These are phyloP conservation scores for Penicillium robsamsonii DNA, from an alignment of 495 filamentous ascomycete genomes.

Conservation along the genomic window DNA sequence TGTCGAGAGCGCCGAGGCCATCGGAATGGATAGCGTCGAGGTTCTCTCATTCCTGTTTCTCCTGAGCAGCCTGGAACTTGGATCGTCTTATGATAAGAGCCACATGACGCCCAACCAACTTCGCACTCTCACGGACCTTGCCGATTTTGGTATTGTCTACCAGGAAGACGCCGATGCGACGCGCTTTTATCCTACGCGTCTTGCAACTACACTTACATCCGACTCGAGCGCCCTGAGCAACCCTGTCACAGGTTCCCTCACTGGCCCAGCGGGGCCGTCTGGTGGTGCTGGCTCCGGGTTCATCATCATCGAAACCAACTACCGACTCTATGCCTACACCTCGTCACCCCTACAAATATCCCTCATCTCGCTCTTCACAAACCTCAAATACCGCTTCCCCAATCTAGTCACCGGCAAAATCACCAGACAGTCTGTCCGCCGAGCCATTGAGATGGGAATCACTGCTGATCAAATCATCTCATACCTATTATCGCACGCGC, in stretches of 20 bases:
- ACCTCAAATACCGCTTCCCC: conserved; percentile 81
- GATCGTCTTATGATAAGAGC: conserved; percentile 78
- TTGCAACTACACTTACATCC: conserved; percentile 91
- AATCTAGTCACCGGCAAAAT: conserved; percentile 89
- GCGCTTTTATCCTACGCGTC: conserved; percentile 91
- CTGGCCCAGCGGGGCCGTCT: conserved; percentile 34
- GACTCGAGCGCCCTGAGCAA: conserved; percentile 62
- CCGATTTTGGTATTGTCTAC: conserved; percentile 91
- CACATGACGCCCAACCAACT: conserved; percentile 75
- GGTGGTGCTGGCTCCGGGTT: conserved; percentile 63
- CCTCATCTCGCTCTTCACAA: conserved; percentile 85
- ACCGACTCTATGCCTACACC: conserved; percentile 95
- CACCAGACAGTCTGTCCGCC: conserved; percentile 78
- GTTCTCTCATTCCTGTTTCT: conserved; percentile 95
- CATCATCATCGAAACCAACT: conserved; percentile 98
- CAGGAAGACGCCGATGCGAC: conserved; percentile 52
- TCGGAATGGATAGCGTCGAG: conserved; percentile 83
- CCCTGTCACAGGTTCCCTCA: conserved; percentile 35
- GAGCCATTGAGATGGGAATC: conserved; percentile 86
- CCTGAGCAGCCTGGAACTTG: conserved; percentile 89
- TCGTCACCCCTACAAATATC: conserved; percentile 88
- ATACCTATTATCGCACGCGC: conserved; percentile 84
- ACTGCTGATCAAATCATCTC: conserved; percentile 90
- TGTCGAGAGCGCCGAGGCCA: conserved; percentile 76
- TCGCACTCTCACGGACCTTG: conserved; percentile 80